Evolutionary conservation across 768 basidiomycete genomes (phyloP), one percentile per base, ranked within the genome.

Genomic region (Cystofilobasidium macerans): DNA sequence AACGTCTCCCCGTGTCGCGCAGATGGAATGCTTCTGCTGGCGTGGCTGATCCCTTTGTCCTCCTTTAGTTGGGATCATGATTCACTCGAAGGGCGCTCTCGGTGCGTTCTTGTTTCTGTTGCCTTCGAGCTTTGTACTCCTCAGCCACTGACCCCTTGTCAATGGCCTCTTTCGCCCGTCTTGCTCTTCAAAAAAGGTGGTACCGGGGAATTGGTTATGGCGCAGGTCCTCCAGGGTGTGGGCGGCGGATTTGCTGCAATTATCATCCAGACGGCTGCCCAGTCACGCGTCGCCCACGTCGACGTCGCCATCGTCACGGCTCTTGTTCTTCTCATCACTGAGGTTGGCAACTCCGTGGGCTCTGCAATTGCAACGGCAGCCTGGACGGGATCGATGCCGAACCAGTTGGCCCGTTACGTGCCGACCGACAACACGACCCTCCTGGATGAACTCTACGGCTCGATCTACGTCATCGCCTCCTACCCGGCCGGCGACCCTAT

Each of bases 221-320:
- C 81, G 26, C 87, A 89, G 70, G 74, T 87, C 58, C 78, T 89
- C 20, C 86, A 87, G 75, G 87, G 86, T 56, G 76, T 84, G 12
- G 87, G 87, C 22, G 87, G 87, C 18, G 87, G 86, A 20, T 79
- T 88, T 64, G 85, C 85, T 24, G 81, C 81, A 11, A 77, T 83
- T 47, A 72, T 82, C 6, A 74, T 79, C 0, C 83, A 83, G 71
- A 83, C 85, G 42, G 82, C 80, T 35, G 82, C 85, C 3, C 86
- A 87, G 71, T 85, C 84, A 3, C 77, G 81, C 14, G 86, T 86
- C 3, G 78, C 82, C 0, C 86, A 86, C 70, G 73, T 73, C 14
- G 86, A 86, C 65, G 82, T 86, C 8, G 86, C 84, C 0, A 83
- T 83, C 70, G 82, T 82, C 48, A 86, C 84, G 8, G 84, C 85